phyloP scores from a whole-genome alignment of 164 flowering plant genomes.

The Macadamia tetraphylla region DNA sequence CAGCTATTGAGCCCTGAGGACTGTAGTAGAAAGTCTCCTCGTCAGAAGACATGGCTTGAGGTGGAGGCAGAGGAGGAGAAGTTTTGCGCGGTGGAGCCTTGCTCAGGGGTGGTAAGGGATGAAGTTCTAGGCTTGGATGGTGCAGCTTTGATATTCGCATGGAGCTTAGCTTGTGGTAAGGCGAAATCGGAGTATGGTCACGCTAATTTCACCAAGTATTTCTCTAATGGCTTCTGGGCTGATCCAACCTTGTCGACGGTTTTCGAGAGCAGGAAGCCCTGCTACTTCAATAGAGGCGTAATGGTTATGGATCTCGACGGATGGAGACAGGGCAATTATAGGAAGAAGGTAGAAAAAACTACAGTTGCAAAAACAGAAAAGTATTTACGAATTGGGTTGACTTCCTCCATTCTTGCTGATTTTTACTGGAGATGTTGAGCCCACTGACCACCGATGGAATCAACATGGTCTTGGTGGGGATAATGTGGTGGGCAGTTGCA shows the following conservation, averaged over 20 bases:
- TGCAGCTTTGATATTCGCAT: slow-evolving; percentile 52
- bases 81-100: slow-evolving; percentile 23
- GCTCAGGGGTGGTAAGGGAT: slow-evolving; percentile 73
- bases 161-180: slow-evolving; percentile 58
- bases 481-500: slow-evolving; percentile 61
- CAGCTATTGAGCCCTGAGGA: slow-evolving; percentile 49
- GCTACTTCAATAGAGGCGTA: slow-evolving; percentile 85
- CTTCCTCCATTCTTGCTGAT: slow-evolving; percentile 71
- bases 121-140: slow-evolving; percentile 91
- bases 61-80: slow-evolving; percentile 15
- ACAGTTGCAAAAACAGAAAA: slow-evolving; percentile 53
- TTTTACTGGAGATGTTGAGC: slow-evolving; percentile 64
- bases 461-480: slow-evolving; percentile 90
- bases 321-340: slow-evolving; percentile 59
- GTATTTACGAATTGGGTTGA: slow-evolving; percentile 80
- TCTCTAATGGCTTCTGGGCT: slow-evolving; percentile 74
- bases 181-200: slow-evolving; percentile 85
- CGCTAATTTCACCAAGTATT: slow-evolving; percentile 71
- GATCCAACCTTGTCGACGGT: slow-evolving; percentile 41
- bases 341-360: slow-evolving; percentile 61
- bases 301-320: slow-evolving; percentile 75
- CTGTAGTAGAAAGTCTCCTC: slow-evolving; percentile 75
- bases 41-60: slow-evolving; percentile 41
- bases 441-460: slow-evolving; percentile 78
- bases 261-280: slow-evolving; percentile 43